A percentile compares a stretch with the other conserved stretches of the same genome.
Evolutionary conservation across 306 rosid species (phyloP).

Genomic region (Fragaria iinumae): DNA sequence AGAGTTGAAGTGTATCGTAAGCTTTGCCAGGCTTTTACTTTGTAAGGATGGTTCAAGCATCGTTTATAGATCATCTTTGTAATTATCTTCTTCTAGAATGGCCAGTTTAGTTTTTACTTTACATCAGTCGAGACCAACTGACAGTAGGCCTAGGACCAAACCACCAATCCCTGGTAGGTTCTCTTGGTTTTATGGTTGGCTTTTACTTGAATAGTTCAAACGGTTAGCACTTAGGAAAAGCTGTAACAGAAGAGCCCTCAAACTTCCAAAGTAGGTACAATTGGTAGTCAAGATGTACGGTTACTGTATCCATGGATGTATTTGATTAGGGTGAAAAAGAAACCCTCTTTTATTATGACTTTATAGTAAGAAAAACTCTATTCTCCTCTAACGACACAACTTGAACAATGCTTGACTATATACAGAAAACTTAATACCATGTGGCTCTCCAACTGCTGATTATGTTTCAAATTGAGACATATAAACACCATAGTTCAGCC

Average conservation of each 20-base stretch:
- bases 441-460: neutral
- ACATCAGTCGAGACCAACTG: neutral
- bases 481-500: neutral
- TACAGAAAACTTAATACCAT: neutral
- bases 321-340: neutral
- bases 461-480: neutral
- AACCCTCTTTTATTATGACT: neutral
- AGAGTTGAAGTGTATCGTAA: neutral
- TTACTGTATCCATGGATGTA: neutral
- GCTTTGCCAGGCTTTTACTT: neutral
- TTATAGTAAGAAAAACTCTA: neutral
- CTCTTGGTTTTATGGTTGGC: neutral
- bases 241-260: neutral
- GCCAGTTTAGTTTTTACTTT: neutral
- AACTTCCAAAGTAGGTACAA: neutral
- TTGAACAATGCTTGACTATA: neutral
- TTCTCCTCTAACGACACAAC: neutral
- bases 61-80: neutral
- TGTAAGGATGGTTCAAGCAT: neutral
- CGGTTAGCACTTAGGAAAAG: neutral
- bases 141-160: neutral
- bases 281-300: neutral
- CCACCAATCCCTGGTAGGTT: neutral
- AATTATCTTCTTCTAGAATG: neutral
- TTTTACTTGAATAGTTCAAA: neutral